Conservation (phyloP, 164 flowering plant genomes). For the Tetracentron sinense region DNA sequence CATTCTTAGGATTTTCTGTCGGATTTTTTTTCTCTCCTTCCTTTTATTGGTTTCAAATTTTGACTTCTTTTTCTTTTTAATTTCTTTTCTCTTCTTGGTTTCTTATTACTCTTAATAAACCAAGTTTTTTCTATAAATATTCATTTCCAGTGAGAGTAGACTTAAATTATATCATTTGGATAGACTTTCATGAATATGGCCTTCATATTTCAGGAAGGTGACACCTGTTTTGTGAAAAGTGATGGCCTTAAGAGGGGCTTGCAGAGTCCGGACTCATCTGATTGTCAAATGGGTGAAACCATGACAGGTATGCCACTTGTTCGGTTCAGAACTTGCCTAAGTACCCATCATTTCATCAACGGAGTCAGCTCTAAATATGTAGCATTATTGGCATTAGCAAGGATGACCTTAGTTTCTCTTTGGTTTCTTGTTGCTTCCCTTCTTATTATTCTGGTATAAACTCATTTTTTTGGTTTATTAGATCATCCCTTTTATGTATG, state of each 20-base stretch:
- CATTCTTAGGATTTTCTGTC: neutral
- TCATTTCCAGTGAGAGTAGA: neutral
- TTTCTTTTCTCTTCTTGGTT: neutral
- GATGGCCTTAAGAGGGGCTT: slow-evolving; percentile 77
- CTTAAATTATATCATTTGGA: neutral
- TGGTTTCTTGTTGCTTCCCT: neutral
- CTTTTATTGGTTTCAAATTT: neutral
- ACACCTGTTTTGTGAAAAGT: slow-evolving; percentile 35
- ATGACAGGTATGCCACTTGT: slow-evolving; percentile 36
- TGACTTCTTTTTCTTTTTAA: slow-evolving; percentile 2
- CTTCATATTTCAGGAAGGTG: slow-evolving; percentile 46
- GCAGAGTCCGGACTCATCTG: slow-evolving; percentile 67
- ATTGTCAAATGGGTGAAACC: slow-evolving; percentile 69
- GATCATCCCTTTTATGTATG: neutral
- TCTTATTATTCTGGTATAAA: too few relatives aligned
- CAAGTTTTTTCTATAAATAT: neutral
- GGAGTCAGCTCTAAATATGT: slow-evolving; percentile 1
- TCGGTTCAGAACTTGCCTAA: slow-evolving; percentile 4
- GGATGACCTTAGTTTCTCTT: neutral
- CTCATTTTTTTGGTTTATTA: neutral
- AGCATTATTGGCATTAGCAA: slow-evolving; percentile 4
- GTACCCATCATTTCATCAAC: neutral
- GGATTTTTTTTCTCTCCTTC: neutral
- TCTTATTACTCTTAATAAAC: slow-evolving; percentile 1
- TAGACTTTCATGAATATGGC: slow-evolving; percentile 5